These are phyloP conservation scores for Paragyromitra xinjiangensis DNA, from an alignment of 495 filamentous ascomycete species.

Conservation along the genomic window DNA sequence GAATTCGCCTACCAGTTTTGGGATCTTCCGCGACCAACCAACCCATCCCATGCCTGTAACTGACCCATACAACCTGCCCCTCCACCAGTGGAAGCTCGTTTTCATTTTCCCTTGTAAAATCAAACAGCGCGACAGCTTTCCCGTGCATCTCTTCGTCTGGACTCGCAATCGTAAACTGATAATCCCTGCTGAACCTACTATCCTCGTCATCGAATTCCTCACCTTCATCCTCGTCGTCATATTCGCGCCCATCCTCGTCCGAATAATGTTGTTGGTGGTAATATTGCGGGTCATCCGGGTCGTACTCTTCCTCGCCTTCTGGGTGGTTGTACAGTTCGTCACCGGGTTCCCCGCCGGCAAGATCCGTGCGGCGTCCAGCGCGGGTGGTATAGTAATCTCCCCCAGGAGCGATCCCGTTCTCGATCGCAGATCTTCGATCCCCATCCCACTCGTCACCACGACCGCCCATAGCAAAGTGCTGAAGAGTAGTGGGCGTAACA, in stretches of 20 bases:
- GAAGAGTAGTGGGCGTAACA: constrained; percentile 44
- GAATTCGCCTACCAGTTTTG: constrained; percentile 69
- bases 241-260: constrained; percentile 58
- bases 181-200: constrained; percentile 69
- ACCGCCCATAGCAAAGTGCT: constrained; percentile 47
- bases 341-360: constrained; percentile 55
- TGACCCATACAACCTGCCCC: constrained; percentile 96
- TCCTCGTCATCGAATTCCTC: constrained; percentile 55
- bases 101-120: constrained; percentile 93
- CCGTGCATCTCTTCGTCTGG: constrained; percentile 98
- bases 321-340: constrained; percentile 57
- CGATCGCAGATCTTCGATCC: constrained; percentile 50
- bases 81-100: constrained; percentile 93
- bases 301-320: constrained; percentile 49
- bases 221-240: constrained; percentile 59
- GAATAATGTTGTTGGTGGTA: constrained; percentile 51
- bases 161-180: constrained; percentile 93
- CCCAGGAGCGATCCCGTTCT: constrained; percentile 54
- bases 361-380: constrained; percentile 53
- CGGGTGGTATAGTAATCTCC: constrained; percentile 56
- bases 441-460: constrained; percentile 50
- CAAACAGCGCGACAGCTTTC: constrained; percentile 93
- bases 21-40: constrained; percentile 98
- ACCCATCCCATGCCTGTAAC: constrained; percentile 92
- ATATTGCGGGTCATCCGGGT: constrained; percentile 46